Percentiles rank a stretch among this genome's conserved stretches.
Evolutionary conservation across 306 rosid species (phyloP).

Genomic region (Amphicarpaea edgeworthii): DNA sequence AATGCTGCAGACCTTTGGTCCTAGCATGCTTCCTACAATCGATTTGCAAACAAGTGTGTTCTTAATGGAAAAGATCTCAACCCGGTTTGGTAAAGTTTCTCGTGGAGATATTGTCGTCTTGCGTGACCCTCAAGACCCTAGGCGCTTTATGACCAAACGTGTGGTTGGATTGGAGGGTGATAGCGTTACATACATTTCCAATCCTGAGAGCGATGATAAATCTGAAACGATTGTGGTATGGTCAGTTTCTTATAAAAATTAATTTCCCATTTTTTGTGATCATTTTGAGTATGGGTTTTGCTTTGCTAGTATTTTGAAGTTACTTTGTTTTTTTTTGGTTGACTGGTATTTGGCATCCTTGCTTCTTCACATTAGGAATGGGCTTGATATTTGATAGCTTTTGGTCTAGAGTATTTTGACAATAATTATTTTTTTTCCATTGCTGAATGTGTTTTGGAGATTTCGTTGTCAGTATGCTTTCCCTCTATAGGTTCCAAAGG

Average conservation of each 20-base stretch:
- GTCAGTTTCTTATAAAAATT: slow-evolving; percentile 9
- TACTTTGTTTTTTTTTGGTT: not conserved
- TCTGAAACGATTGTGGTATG: slow-evolving; percentile 63
- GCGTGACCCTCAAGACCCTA: slow-evolving; percentile 62
- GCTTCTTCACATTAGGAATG: slow-evolving; percentile 19
- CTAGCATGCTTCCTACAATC: slow-evolving; percentile 87
- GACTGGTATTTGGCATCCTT: slow-evolving; percentile 1
- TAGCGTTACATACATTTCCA: slow-evolving; percentile 56
- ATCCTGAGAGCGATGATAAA: slow-evolving; percentile 58
- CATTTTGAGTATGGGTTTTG: slow-evolving; percentile 28
- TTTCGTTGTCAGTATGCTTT: slow-evolving; percentile 25
- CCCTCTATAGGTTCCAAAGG: slow-evolving; percentile 71
- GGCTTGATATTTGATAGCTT: not conserved
- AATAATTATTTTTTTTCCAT: slow-evolving; percentile 3
- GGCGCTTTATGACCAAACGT: slow-evolving; percentile 56
- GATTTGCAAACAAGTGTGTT: slow-evolving; percentile 37
- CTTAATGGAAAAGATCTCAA: slow-evolving; percentile 63
- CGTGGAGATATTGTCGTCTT: slow-evolving; percentile 67
- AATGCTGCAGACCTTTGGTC: slow-evolving; percentile 67
- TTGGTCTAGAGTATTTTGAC: not conserved
- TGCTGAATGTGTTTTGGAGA: slow-evolving; percentile 15
- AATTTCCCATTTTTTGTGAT: not conserved
- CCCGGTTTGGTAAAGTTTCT: slow-evolving; percentile 57
- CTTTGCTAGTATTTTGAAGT: not conserved
- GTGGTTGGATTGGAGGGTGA: slow-evolving; percentile 82